Evolutionary conservation across 1,284 basidiomycete genomes (phyloP).

Genomic region (Cutaneotrichosporon sp.): DNA sequence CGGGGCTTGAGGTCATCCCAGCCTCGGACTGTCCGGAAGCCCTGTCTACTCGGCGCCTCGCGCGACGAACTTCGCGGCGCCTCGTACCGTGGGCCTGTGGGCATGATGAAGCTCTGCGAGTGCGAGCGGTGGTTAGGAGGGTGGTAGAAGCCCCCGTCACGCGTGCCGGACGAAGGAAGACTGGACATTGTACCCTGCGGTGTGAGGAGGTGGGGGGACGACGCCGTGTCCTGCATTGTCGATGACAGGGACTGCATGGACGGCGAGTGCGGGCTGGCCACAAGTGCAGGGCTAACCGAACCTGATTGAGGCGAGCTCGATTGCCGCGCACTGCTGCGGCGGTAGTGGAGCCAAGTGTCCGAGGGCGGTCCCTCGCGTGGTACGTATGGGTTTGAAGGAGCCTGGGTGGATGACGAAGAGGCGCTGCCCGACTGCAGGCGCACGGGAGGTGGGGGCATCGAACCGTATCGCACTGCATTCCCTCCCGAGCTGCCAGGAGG

Average conservation of each 20-base stretch:
- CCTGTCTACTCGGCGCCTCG: slow-evolving; percentile 27
- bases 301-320: slow-evolving; percentile 37
- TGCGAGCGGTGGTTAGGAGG: slow-evolving; percentile 21
- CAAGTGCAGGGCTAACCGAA: slow-evolving; percentile 34
- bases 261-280: slow-evolving; percentile 37
- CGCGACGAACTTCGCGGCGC: slow-evolving; percentile 1
- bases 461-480: neutral
- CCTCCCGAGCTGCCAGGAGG: slow-evolving; percentile 11
- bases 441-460: slow-evolving; percentile 21
- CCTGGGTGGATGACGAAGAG: slow-evolving; percentile 1
- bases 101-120: slow-evolving; percentile 36
- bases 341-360: slow-evolving; percentile 23
- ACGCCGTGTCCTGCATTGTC: slow-evolving; percentile 30
- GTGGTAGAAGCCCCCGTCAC: slow-evolving; percentile 3
- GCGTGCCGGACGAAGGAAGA: slow-evolving; percentile 14
- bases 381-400: slow-evolving; percentile 39
- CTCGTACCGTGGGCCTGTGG: slow-evolving; percentile 25
- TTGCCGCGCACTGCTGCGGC: slow-evolving; percentile 18
- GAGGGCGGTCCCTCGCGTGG: slow-evolving; percentile 29
- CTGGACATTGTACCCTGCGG: slow-evolving; percentile 16
- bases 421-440: neutral
- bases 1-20: slow-evolving; percentile 42
- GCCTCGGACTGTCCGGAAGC: slow-evolving; percentile 44
- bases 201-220: slow-evolving; percentile 27
- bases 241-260: slow-evolving; percentile 19